Evolutionary conservation across 345 rosid genomes (phyloP).

Genomic region (Populus alba): DNA sequence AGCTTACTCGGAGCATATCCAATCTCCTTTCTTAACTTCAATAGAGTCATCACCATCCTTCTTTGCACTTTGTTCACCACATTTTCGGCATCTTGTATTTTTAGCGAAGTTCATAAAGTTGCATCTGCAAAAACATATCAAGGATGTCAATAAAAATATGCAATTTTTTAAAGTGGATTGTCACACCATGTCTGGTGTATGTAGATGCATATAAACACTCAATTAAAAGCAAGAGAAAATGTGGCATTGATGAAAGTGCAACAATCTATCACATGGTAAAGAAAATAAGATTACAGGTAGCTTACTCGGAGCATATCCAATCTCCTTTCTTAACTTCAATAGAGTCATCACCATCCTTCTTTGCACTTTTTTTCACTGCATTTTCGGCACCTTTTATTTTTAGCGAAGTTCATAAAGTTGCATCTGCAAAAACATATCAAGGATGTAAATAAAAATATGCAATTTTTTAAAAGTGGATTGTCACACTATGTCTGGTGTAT

Average conservation of each 20-base stretch:
- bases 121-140: constrained; percentile 42
- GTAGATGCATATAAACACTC: neutral
- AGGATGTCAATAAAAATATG: constrained; percentile 1
- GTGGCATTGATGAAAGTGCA: neutral
- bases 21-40: constrained; percentile 60
- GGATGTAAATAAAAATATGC: neutral
- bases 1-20: constrained; percentile 74
- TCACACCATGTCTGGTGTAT: neutral
- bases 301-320: too few species aligned
- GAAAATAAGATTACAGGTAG: too few species aligned
- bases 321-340: constrained; percentile 43
- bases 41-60: constrained; percentile 14
- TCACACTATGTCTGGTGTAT: neutral
- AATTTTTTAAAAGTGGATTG: neutral
- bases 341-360: constrained; percentile 16
- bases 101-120: constrained; percentile 50
- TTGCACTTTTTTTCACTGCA: constrained; percentile 46
- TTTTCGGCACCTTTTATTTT: constrained; percentile 40
- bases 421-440: constrained; percentile 41
- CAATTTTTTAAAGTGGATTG: neutral
- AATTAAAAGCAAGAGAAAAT: neutral
- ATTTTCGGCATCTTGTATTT: constrained; percentile 44
- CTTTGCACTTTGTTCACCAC: constrained; percentile 43
- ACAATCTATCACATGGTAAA: too few species aligned
- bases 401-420: constrained; percentile 51